Evolutionary conservation across 495 filamentous ascomycete genomes (phyloP).

Genomic region (Stereocaulon alpinum): DNA sequence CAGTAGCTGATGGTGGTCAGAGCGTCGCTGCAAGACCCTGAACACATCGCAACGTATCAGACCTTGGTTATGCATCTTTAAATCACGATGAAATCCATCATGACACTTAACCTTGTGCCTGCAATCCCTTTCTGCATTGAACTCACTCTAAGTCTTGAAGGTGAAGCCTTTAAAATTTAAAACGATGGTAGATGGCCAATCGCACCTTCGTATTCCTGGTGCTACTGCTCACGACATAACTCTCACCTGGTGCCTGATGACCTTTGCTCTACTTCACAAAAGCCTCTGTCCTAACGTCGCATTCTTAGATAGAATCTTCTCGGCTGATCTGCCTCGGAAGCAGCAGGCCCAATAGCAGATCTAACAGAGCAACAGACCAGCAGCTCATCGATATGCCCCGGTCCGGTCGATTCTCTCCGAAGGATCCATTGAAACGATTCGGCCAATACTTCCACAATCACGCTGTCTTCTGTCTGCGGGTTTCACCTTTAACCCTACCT

Average conservation of each 20-base stretch:
- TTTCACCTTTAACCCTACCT: conserved; percentile 1
- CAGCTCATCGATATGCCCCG: background rate
- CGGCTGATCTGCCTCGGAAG: background rate
- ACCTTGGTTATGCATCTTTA: background rate
- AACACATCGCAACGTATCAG: background rate
- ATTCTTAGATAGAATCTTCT: background rate
- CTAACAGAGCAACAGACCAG: background rate
- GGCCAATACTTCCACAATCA: background rate
- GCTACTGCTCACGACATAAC: background rate
- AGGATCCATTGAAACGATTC: background rate
- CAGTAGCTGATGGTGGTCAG: no score
- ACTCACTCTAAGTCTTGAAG: background rate
- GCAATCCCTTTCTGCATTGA: background rate
- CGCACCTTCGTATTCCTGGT: background rate
- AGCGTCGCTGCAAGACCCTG: no score
- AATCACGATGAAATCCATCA: background rate
- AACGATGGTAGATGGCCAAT: background rate
- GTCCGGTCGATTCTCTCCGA: background rate
- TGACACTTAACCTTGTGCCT: background rate
- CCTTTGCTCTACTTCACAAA: background rate
- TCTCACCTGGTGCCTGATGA: background rate
- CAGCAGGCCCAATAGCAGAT: background rate
- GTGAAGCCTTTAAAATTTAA: background rate
- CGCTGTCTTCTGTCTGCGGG: background rate
- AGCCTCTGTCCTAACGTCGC: background rate